These are phyloP conservation scores for Cyberlindnera mycetangii DNA, from an alignment of 805 yeast genomes.

Conservation along the genomic window DNA sequence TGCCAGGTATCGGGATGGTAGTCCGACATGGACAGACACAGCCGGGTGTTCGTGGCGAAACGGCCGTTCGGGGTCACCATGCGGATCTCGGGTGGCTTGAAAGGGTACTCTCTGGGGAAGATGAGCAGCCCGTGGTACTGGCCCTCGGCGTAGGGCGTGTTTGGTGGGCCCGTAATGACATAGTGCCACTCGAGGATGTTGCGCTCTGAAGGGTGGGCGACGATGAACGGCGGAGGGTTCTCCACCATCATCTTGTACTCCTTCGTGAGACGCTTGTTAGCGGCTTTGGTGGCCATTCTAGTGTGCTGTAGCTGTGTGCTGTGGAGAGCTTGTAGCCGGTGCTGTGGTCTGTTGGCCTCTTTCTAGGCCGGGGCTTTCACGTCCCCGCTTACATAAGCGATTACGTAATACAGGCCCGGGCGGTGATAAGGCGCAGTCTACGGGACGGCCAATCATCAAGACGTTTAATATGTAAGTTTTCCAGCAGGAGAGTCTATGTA, in stretches of 20 bases:
- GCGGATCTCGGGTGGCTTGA: constrained; percentile 85
- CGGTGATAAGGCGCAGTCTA: too few relatives aligned
- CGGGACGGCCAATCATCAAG: constrained; percentile 10
- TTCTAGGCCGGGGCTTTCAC: too few relatives aligned
- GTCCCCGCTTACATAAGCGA: too few relatives aligned
- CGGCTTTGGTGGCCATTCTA: constrained; percentile 44
- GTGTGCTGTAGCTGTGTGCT: background rate
- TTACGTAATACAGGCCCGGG: too few relatives aligned
- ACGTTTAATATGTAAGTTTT: constrained; percentile 3
- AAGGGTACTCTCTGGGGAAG: constrained; percentile 85
- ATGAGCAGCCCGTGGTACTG: constrained; percentile 87
- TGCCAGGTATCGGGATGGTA: constrained; percentile 95
- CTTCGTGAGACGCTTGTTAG: constrained; percentile 55
- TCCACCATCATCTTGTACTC: constrained; percentile 77
- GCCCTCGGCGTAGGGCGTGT: constrained; percentile 81
- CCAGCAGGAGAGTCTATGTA: constrained; percentile 1
- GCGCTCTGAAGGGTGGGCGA: constrained; percentile 82
- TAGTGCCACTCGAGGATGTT: constrained; percentile 95
- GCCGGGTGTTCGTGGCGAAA: constrained; percentile 73
- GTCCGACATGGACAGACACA: constrained; percentile 91
- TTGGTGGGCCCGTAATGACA: constrained; percentile 87
- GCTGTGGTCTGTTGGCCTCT: too few relatives aligned
- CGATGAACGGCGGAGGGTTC: constrained; percentile 81
- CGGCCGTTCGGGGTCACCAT: constrained; percentile 91
- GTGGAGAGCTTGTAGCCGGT: too few relatives aligned